Evolutionary conservation across 495 filamentous ascomycete genomes (phyloP).

Genomic region (Penicillium chermesinum): DNA sequence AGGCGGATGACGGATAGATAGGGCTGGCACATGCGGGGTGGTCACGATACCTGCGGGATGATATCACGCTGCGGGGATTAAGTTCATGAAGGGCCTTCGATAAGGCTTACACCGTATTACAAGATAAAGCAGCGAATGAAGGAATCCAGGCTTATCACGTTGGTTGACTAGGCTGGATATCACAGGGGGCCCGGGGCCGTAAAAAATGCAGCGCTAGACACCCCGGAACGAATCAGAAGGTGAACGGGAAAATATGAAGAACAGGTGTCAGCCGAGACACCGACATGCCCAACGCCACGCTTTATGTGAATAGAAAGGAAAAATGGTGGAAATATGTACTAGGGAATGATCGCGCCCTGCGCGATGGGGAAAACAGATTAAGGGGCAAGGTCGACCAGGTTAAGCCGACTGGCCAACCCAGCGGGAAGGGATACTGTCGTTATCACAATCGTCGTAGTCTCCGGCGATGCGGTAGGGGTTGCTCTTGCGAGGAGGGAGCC

Average conservation of each 20-base stretch:
- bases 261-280: constrained; percentile 16
- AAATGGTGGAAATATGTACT: constrained; percentile 14
- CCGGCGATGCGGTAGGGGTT: constrained; percentile 22
- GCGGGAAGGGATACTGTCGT: constrained; percentile 32
- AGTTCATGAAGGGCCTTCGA: neutral
- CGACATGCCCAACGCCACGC: constrained; percentile 24
- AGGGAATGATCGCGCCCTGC: constrained; percentile 15
- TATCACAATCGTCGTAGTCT: constrained; percentile 33
- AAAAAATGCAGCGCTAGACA: neutral
- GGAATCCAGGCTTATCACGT: neutral
- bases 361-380: constrained; percentile 3
- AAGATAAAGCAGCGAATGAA: neutral
- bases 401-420: constrained; percentile 41
- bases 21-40: constrained; percentile 7
- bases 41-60: constrained; percentile 20
- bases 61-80: constrained; percentile 16
- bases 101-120: constrained; percentile 6
- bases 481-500: constrained; percentile 75
- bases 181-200: neutral
- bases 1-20: constrained; percentile 4
- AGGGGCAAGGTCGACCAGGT: neutral
- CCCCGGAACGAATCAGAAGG: constrained; percentile 13
- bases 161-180: neutral
- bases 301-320: constrained; percentile 12
- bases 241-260: constrained; percentile 13